These are phyloP conservation scores for Simplicillium aogashimaense DNA, from an alignment of 2,329 filamentous ascomycete genomes.

Conservation along the genomic window DNA sequence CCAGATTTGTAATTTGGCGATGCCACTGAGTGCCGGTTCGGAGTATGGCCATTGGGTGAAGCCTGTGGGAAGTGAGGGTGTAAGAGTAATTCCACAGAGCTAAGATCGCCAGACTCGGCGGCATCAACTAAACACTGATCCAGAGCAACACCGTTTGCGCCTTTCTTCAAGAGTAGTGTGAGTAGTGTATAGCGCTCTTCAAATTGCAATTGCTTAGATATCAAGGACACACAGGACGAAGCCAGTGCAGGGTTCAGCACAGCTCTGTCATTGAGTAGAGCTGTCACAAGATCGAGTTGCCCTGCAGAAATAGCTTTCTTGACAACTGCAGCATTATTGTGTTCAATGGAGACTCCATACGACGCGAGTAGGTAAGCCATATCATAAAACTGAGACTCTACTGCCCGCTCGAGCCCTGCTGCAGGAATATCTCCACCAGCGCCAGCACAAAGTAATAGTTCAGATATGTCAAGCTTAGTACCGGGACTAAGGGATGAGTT, in stretches of 20 bases:
- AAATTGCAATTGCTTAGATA: slow-evolving; percentile 34
- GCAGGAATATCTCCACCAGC: slow-evolving; percentile 41
- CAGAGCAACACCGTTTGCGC: slow-evolving; percentile 35
- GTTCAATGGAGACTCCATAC: slow-evolving; percentile 45
- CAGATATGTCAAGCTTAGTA: slow-evolving; percentile 40
- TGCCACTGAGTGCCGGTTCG: slow-evolving; percentile 33
- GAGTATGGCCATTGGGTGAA: slow-evolving; percentile 10
- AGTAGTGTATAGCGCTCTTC: slow-evolving; percentile 36
- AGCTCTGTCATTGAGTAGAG: slow-evolving; percentile 34
- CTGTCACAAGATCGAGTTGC: slow-evolving; percentile 33
- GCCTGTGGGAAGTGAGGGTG: slow-evolving; percentile 33
- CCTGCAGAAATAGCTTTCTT: slow-evolving; percentile 35
- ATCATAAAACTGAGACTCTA: slow-evolving; percentile 38
- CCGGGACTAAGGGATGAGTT: slow-evolving; percentile 35
- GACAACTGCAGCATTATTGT: slow-evolving; percentile 37
- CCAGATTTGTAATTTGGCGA: slow-evolving; percentile 43
- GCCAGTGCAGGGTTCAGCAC: slow-evolving; percentile 32
- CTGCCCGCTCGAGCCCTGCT: slow-evolving; percentile 36
- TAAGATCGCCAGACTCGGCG: slow-evolving; percentile 34
- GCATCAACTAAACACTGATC: slow-evolving; percentile 41
- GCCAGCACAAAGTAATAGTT: slow-evolving; percentile 48
- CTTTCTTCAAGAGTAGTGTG: slow-evolving; percentile 35
- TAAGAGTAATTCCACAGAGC: slow-evolving; percentile 38
- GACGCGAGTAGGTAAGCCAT: slow-evolving; percentile 43
- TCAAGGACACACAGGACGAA: slow-evolving; percentile 37